A percentile compares a stretch with the other conserved stretches of the same genome.
These are phyloP conservation scores for Cutaneotrichosporon sp. DNA, from an alignment of 1,284 basidiomycete species.

Conservation along the genomic window DNA sequence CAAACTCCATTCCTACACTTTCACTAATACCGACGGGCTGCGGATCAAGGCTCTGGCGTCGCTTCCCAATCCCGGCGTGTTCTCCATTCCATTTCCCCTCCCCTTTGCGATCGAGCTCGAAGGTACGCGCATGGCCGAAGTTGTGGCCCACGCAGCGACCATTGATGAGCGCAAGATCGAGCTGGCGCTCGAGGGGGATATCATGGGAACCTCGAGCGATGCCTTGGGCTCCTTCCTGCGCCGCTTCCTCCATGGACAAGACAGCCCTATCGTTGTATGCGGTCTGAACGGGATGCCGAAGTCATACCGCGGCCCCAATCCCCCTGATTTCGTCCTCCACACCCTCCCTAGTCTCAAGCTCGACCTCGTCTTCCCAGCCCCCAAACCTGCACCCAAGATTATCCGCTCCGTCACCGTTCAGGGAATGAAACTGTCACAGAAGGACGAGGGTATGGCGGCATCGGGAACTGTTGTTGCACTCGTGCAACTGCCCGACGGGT, in stretches of 20 bases:
- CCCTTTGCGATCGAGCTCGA: slow-evolving; percentile 41
- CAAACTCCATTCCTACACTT: slow-evolving; percentile 33
- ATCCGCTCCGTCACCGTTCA: slow-evolving; percentile 46
- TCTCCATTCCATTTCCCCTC: slow-evolving; percentile 33
- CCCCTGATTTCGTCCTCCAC: slow-evolving; percentile 35
- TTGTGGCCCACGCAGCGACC: slow-evolving; percentile 16
- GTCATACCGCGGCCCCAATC: slow-evolving; percentile 4
- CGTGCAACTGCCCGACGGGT: slow-evolving; percentile 36
- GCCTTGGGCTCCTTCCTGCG: slow-evolving; percentile 38
- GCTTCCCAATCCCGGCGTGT: slow-evolving; percentile 30
- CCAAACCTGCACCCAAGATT: slow-evolving; percentile 38
- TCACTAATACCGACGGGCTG: slow-evolving; percentile 23
- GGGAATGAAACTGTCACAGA: slow-evolving; percentile 31
- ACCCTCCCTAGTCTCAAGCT: slow-evolving; percentile 30
- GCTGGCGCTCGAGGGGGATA: slow-evolving; percentile 32
- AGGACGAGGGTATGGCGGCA: slow-evolving; percentile 26
- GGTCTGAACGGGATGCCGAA: slow-evolving; percentile 23
- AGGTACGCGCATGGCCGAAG: slow-evolving; percentile 33
- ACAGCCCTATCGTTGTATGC: slow-evolving; percentile 37
- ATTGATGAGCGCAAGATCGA: slow-evolving; percentile 22
- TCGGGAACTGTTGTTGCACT: slow-evolving; percentile 42
- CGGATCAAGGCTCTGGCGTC: slow-evolving; percentile 33
- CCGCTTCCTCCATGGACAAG: slow-evolving; percentile 35
- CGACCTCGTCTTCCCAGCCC: slow-evolving; percentile 42
- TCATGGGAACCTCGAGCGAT: slow-evolving; percentile 22